Evolutionary conservation across 768 basidiomycete species (phyloP), one percentile per base, ranked within the genome.

Genomic region (Mycena metata): DNA sequence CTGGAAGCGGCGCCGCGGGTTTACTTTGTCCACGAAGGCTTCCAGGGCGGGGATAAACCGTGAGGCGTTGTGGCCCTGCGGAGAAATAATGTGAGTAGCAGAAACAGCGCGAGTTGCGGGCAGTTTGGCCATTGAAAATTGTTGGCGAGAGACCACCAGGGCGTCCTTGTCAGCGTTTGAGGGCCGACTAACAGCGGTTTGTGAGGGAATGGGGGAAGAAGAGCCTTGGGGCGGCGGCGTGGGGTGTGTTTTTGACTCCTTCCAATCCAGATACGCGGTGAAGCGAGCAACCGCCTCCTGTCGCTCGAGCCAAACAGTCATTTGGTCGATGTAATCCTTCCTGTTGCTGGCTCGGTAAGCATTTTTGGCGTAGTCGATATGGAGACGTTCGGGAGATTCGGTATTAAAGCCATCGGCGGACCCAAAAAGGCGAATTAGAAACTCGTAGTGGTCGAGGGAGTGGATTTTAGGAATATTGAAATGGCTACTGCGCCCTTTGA

Each of bases 391-490:
- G 0, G 75, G 75, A 0, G 66, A 57, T 59, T 82, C 81, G 0
- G 76, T 79, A 57, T 77, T 77, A 67, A 73, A 77, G 35, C 74
- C 74, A 56, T 80, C 75, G 0, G 73, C 61, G 17, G 72, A 70
- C 12, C 77, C 78, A 61, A 72, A 64, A 23, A 46, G 56, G 13
- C 62, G 60, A 30, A 82, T 82, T 0, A 60, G 19, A 0, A 67
- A 49, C 9, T 74, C 54, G 55, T 80, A 80, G 56, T 80, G 79
- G 7, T 60, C 16, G 36, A 80, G 57, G 2, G 68, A 67, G 67
- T 81, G 79, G 17, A 80, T 45, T 69, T 83, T 83, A 5, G 79
- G 78, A 19, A 83, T 77, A 60, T 81, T 77, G 69, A 82, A 82
- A 59, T 82, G 66, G 7, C 74, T 45, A 6, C 35, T 46, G 12